Conservation (phyloP, 208 protist genomes). For the Naegleria fowleri region DNA sequence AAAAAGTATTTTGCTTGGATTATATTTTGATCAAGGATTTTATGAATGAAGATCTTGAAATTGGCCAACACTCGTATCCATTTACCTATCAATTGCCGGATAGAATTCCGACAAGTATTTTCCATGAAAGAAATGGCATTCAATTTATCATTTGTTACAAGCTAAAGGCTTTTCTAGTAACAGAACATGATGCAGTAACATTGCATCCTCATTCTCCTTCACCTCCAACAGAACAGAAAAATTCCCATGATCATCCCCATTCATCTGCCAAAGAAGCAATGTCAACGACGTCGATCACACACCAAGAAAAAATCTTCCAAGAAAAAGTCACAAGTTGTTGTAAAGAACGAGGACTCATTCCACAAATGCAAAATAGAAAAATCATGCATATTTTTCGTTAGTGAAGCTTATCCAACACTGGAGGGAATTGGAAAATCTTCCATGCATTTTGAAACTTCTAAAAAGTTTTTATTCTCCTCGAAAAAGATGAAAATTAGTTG, state of each 20-base stretch:
- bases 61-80: not conserved
- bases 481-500: not conserved
- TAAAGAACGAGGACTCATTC: not conserved
- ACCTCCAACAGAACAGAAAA: too few relatives aligned
- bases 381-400: not conserved
- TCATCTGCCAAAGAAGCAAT: too few relatives aligned
- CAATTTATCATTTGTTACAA: not conserved
- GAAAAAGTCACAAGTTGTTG: not conserved
- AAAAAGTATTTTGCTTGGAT: not conserved
- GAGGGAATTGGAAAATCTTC: not conserved
- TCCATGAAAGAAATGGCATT: not conserved
- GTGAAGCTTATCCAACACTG: not conserved
- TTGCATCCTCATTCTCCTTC: not conserved
- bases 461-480: not conserved
- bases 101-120: not conserved
- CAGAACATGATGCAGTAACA: not conserved
- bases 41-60: not conserved
- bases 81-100: not conserved
- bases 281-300: too few relatives aligned
- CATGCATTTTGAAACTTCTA: not conserved
- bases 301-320: too few relatives aligned
- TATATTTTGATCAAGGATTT: not conserved
- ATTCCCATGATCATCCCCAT: too few relatives aligned
- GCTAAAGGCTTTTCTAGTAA: not conserved
- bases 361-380: not conserved